Evolutionary conservation across 2,329 filamentous ascomycete genomes (phyloP).

Genomic region (Fusarium sp.): DNA sequence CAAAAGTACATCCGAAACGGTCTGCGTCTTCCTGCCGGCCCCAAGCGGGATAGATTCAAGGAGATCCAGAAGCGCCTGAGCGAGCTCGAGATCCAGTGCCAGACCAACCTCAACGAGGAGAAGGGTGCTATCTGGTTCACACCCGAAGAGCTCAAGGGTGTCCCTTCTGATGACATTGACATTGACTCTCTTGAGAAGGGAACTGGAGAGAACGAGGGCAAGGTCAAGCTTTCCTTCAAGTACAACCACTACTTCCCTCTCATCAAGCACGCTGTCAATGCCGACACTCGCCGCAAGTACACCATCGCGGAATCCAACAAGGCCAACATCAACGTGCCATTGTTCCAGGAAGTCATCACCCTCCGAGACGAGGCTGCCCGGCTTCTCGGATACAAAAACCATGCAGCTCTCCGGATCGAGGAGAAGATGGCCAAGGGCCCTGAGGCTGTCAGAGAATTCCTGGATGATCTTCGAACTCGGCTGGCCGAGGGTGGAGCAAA

Average conservation of each 20-base stretch:
- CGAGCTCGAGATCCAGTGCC: constrained; percentile 79
- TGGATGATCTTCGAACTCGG: constrained; percentile 75
- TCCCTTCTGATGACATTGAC: constrained; percentile 77
- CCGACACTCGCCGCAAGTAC: constrained; percentile 75
- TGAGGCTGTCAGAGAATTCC: constrained; percentile 77
- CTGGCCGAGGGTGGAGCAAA: constrained; percentile 76
- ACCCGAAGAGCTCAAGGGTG: constrained; percentile 77
- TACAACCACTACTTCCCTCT: constrained; percentile 85
- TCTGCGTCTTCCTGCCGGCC: constrained; percentile 76
- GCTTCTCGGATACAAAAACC: constrained; percentile 80
- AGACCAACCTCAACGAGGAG: constrained; percentile 87
- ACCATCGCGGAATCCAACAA: constrained; percentile 86
- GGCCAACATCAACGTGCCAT: constrained; percentile 76
- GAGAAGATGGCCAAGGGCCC: constrained; percentile 89
- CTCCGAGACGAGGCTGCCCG: constrained; percentile 84
- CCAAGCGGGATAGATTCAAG: constrained; percentile 83
- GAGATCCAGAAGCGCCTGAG: constrained; percentile 86
- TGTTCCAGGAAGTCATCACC: constrained; percentile 81
- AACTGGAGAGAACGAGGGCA: constrained; percentile 77
- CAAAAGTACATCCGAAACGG: constrained; percentile 84
- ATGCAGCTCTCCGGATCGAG: constrained; percentile 81
- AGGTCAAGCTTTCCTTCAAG: constrained; percentile 83
- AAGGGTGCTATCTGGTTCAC: constrained; percentile 86
- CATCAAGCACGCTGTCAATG: constrained; percentile 80
- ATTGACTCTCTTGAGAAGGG: constrained; percentile 77